A percentile compares a stretch with the other conserved stretches of the same genome.
Conservation (phyloP, 1,139 yeast species). For the Pichia sp. region DNA sequence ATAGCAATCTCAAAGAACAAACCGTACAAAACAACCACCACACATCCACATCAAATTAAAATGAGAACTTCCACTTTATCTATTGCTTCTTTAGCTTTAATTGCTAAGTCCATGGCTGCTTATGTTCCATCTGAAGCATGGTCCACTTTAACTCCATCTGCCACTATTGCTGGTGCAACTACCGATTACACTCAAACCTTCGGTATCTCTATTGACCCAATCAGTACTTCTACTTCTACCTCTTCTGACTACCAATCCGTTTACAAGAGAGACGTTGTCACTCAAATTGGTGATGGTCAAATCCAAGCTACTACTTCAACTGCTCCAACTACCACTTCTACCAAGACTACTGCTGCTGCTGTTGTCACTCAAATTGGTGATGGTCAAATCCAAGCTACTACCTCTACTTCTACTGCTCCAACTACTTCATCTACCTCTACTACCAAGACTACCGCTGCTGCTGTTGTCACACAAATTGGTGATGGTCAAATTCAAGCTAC, state of each 20-base stretch:
- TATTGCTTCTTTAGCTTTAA: conserved; percentile 31
- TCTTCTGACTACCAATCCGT: conserved; percentile 26
- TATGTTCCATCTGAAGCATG: conserved; percentile 71
- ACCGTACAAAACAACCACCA: background rate
- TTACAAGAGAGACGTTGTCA: conserved; percentile 34
- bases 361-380: conserved; percentile 25
- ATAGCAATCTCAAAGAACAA: background rate
- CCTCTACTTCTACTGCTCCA: conserved; percentile 24
- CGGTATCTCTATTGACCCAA: conserved; percentile 69
- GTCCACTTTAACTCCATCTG: conserved; percentile 67
- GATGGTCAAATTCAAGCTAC: conserved; percentile 33
- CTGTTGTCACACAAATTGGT: conserved; percentile 23
- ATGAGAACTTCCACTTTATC: conserved; percentile 23
- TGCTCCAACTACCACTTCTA: background rate
- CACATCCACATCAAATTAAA: conserved; percentile 9
- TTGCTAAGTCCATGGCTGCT: conserved; percentile 57
- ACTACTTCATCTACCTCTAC: background rate
- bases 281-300: conserved; percentile 45
- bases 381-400: conserved; percentile 33
- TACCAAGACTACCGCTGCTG: background rate
- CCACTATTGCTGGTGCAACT: conserved; percentile 54
- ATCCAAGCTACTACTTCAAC: conserved; percentile 39
- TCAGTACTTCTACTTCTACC: conserved; percentile 37
- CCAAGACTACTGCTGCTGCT: background rate
- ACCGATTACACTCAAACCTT: conserved; percentile 62